Conservation (phyloP, 441 rosid species). For the Breynia disticha region DNA sequence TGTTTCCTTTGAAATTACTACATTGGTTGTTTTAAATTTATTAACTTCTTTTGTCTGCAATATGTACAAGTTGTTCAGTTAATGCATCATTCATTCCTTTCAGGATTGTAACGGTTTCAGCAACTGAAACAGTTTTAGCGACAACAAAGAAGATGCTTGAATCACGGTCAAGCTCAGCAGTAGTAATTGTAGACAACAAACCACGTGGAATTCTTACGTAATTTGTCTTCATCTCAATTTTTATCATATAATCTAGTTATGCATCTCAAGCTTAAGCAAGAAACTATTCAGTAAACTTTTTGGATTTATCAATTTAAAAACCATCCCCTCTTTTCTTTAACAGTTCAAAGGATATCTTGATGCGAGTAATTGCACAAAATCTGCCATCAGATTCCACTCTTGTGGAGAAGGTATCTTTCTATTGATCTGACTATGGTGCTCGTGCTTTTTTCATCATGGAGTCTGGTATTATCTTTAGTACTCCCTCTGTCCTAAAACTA, state of each 20-base stretch:
- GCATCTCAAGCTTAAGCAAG: too few species aligned
- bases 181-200: conserved; percentile 64
- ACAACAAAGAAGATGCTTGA: conserved; percentile 89
- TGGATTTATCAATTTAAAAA: conserved; percentile 1
- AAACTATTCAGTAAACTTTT: too few species aligned
- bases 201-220: conserved; percentile 87
- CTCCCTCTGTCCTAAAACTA: too few species aligned
- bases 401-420: conserved; percentile 64
- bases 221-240: too few species aligned
- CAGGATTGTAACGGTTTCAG: conserved; percentile 80
- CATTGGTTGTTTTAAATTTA: conserved; percentile 1
- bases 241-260: too few species aligned
- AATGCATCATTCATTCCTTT: conserved; percentile 19
- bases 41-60: neutral
- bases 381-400: conserved; percentile 59
- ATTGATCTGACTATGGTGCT: neutral
- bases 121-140: conserved; percentile 65
- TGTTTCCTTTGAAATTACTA: conserved; percentile 20
- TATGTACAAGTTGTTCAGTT: conserved; percentile 16
- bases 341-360: conserved; percentile 93
- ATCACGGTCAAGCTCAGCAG: conserved; percentile 55
- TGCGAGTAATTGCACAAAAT: conserved; percentile 83
- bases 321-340: conserved; percentile 14
- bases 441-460: neutral
- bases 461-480: too few species aligned